These are phyloP conservation scores for Suillus fuscotomentosus DNA, from an alignment of 768 basidiomycete species.

Conservation along the genomic window DNA sequence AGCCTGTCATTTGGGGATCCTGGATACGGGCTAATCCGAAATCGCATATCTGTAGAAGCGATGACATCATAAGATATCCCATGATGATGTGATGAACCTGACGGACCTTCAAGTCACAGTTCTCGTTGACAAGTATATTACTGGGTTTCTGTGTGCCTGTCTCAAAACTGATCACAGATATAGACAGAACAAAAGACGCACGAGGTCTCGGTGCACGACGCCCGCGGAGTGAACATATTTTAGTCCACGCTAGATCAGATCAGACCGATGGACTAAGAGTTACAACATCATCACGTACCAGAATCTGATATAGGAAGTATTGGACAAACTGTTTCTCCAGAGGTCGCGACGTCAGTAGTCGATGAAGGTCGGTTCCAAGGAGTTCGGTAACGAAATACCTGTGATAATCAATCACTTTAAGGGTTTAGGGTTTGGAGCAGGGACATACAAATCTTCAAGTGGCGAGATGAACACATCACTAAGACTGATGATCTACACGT, in stretches of 20 bases:
- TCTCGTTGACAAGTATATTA: slow-evolving; percentile 99
- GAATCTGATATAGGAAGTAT: slow-evolving; percentile 98
- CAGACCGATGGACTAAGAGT: slow-evolving; percentile 8
- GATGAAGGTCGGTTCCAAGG: slow-evolving; percentile 96
- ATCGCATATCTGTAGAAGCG: slow-evolving; percentile 80
- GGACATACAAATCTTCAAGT: slow-evolving; percentile 89
- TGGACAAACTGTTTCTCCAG: slow-evolving; percentile 99
- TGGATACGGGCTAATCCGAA: slow-evolving; percentile 98
- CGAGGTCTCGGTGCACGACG: slow-evolving; percentile 96
- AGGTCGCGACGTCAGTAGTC: slow-evolving; percentile 92
- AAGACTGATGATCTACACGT: slow-evolving; percentile 87
- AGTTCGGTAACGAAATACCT: slow-evolving; percentile 99
- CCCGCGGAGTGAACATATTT: slow-evolving; percentile 99
- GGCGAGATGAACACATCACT: slow-evolving; percentile 99
- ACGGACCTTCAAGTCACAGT: slow-evolving; percentile 93
- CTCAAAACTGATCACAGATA: neutral
- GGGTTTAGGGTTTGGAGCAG: slow-evolving; percentile 2
- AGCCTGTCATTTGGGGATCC: slow-evolving; percentile 99
- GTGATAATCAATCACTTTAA: slow-evolving; percentile 6
- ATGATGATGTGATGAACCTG: neutral
- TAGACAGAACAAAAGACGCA: slow-evolving; percentile 33
- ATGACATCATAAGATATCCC: slow-evolving; percentile 8
- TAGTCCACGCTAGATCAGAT: slow-evolving; percentile 71
- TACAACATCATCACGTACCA: slow-evolving; percentile 50
- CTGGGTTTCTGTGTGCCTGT: slow-evolving; percentile 77